Conservation (phyloP, 768 basidiomycete genomes). For the Termitomyces sp. region DNA sequence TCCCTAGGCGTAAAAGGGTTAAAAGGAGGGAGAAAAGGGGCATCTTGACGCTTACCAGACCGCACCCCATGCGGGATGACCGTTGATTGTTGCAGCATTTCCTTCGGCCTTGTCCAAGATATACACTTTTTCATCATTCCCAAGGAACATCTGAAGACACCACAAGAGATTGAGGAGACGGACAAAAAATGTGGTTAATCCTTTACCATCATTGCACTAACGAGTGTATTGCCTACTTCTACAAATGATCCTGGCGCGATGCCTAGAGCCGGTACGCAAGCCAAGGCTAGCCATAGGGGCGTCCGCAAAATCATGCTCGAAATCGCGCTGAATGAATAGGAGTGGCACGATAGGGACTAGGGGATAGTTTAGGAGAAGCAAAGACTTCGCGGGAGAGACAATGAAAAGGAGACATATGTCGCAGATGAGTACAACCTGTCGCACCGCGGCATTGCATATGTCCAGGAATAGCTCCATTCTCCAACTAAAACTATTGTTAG, state of each 20-base stretch:
- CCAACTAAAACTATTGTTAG: background rate
- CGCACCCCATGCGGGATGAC: slow-evolving; percentile 71
- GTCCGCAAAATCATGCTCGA: slow-evolving; percentile 2
- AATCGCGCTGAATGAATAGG: background rate
- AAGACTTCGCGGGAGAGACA: background rate
- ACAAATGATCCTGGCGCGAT: slow-evolving; percentile 35
- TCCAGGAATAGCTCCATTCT: slow-evolving; percentile 1
- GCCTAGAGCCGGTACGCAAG: slow-evolving; percentile 22
- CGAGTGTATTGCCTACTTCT: slow-evolving; percentile 37
- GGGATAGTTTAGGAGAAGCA: slow-evolving; percentile 1
- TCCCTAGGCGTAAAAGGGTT: slow-evolving; percentile 36
- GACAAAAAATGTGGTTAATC: slow-evolving; percentile 3
- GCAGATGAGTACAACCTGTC: background rate
- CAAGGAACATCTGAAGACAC: slow-evolving; percentile 63
- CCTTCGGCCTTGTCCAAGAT: slow-evolving; percentile 87
- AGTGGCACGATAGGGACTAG: slow-evolving; percentile 1
- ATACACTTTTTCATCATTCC: slow-evolving; percentile 75
- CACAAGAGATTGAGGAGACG: background rate
- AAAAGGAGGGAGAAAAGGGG: background rate
- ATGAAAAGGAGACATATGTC: slow-evolving; percentile 1
- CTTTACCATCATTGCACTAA: slow-evolving; percentile 48
- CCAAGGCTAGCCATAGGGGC: slow-evolving; percentile 32
- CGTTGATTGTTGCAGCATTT: slow-evolving; percentile 57
- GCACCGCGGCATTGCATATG: background rate
- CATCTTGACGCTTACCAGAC: slow-evolving; percentile 41